These are phyloP conservation scores for Fusarium globosum DNA, from an alignment of 2,329 filamentous ascomycete species.

Conservation along the genomic window DNA sequence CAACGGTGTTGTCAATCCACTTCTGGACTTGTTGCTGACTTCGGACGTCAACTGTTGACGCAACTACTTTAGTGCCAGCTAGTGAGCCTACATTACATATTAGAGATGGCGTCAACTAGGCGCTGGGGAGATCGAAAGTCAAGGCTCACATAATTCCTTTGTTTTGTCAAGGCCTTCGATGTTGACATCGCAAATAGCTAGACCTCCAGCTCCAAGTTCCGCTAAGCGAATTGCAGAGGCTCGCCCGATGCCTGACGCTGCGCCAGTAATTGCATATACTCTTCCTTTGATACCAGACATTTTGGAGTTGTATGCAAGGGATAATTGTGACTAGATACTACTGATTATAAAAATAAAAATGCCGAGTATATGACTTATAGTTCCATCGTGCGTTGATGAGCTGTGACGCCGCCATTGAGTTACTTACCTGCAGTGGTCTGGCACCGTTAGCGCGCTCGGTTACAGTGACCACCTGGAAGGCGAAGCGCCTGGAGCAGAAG, in stretches of 20 bases:
- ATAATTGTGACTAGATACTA: fast-evolving
- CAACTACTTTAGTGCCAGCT: background rate
- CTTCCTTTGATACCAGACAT: background rate
- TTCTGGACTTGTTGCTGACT: background rate
- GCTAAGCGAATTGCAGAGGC: background rate
- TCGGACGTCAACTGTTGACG: background rate
- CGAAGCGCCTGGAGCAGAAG: background rate
- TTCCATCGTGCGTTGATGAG: background rate
- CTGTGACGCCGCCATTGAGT: background rate
- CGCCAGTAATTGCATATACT: background rate
- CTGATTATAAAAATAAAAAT: background rate
- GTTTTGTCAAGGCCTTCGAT: background rate
- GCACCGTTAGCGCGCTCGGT: background rate
- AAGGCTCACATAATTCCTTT: background rate
- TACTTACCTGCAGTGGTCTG: background rate
- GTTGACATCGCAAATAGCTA: background rate
- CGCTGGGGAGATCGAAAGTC: fast-evolving
- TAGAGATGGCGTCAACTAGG: fast-evolving
- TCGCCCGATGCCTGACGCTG: background rate
- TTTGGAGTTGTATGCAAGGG: fast-evolving
- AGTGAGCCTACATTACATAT: background rate
- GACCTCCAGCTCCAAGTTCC: background rate
- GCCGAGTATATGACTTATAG: background rate
- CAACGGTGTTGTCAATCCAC: background rate
- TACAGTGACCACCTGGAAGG: background rate